A percentile compares a stretch with the other conserved stretches of the same genome.
phyloP scores from a whole-genome alignment of 2,329 filamentous ascomycete species.

The Chaetomium sp. region DNA sequence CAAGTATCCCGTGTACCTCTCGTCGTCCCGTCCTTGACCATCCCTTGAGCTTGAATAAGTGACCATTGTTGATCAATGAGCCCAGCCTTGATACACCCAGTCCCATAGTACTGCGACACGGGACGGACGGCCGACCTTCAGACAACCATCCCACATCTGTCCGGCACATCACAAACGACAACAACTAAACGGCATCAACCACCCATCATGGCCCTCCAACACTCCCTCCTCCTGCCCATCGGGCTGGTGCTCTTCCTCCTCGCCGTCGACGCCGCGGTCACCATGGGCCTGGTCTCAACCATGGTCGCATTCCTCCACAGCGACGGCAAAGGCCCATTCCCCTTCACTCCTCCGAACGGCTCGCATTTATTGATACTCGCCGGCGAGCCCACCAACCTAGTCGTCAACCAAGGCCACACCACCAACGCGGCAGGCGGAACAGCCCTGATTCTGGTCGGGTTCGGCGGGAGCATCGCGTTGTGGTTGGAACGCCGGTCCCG shows the following conservation, averaged over 20 bases:
- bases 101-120: too few relatives aligned
- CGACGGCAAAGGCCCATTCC: constrained; percentile 26
- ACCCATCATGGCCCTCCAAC: neutral
- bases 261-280: constrained; percentile 33
- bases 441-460: constrained; percentile 30
- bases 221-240: constrained; percentile 14
- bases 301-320: constrained; percentile 34
- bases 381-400: constrained; percentile 28
- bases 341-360: constrained; percentile 20
- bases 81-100: too few relatives aligned
- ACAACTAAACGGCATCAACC: neutral
- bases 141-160: too few relatives aligned
- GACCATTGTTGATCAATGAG: too few relatives aligned
- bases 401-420: constrained; percentile 37
- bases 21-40: too few relatives aligned
- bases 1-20: too few relatives aligned
- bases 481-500: constrained; percentile 22
- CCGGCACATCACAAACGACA: too few relatives aligned
- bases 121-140: too few relatives aligned
- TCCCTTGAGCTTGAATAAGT: too few relatives aligned
- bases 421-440: constrained; percentile 36
- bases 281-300: constrained; percentile 33
- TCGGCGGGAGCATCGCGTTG: constrained; percentile 30
- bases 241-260: constrained; percentile 28
- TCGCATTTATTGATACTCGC: constrained; percentile 22